Percentiles rank a stretch among this genome's conserved stretches.
phyloP scores from a whole-genome alignment of 176 grass and related monocot genomes.

The Phoenix dactylifera region DNA sequence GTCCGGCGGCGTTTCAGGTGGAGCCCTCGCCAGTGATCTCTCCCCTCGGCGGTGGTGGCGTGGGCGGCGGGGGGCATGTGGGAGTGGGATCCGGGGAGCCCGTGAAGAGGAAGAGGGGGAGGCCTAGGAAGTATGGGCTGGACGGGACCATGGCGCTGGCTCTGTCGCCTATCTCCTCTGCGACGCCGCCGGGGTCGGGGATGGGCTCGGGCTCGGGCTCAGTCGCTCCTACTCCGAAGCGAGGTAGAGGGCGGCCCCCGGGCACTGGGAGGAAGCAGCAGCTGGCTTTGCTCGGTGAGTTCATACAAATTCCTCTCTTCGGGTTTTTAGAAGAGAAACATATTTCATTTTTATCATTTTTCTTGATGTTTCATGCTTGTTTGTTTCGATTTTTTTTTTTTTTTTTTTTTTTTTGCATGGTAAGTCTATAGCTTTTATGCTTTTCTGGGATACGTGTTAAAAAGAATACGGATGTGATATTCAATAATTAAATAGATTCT shows the following conservation, averaged over 20 bases:
- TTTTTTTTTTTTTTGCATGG: too few relatives aligned
- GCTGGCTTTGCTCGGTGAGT: slow-evolving; percentile 35
- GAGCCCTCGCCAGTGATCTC: neutral
- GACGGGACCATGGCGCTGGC: slow-evolving; percentile 1
- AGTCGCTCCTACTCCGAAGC: slow-evolving; percentile 5
- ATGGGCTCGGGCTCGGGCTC: neutral
- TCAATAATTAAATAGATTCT: too few relatives aligned
- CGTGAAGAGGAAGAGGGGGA: slow-evolving; percentile 31
- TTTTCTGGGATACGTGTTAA: too few relatives aligned
- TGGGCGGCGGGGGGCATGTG: neutral
- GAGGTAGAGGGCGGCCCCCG: slow-evolving; percentile 17
- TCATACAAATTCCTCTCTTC: neutral
- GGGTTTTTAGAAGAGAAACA: too few relatives aligned
- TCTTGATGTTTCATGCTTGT: too few relatives aligned
- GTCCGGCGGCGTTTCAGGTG: slow-evolving; percentile 7
- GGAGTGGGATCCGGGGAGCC: neutral
- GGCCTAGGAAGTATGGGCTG: slow-evolving; percentile 21
- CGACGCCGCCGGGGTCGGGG: neutral
- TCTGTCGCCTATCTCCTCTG: slow-evolving; percentile 6
- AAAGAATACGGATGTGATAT: too few relatives aligned
- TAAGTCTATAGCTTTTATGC: too few relatives aligned
- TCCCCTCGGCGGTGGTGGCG: neutral
- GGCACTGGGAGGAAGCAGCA: slow-evolving; percentile 39
- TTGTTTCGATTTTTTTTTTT: too few relatives aligned
- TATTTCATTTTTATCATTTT: too few relatives aligned